Percentiles rank a stretch among this genome's conserved stretches.
Conservation (phyloP, 768 basidiomycete genomes). For the Rhodotorula toruloides region DNA sequence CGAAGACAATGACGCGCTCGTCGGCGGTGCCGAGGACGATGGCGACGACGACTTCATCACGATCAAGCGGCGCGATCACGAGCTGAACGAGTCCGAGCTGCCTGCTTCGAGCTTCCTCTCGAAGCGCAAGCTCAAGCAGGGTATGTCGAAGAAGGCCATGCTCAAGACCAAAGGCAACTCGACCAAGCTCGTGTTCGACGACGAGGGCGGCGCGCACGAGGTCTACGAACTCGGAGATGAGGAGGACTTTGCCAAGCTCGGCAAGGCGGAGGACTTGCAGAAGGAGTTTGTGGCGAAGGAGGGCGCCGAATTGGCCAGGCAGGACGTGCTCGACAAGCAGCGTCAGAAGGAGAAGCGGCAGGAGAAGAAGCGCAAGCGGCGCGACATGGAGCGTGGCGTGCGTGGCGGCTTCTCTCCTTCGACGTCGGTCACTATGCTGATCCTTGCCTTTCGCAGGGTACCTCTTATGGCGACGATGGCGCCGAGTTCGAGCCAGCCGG, state of each 20-base stretch:
- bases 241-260: slow-evolving; percentile 59
- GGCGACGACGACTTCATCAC: slow-evolving; percentile 82
- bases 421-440: not conserved
- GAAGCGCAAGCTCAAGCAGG: slow-evolving; percentile 75
- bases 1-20: slow-evolving; percentile 59
- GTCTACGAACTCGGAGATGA: slow-evolving; percentile 75
- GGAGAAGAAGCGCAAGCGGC: slow-evolving; percentile 88
- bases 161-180: slow-evolving; percentile 58
- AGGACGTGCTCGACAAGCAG: slow-evolving; percentile 70
- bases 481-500: slow-evolving; percentile 45
- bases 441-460: slow-evolving; percentile 2
- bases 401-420: slow-evolving; percentile 46
- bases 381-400: slow-evolving; percentile 59
- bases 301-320: slow-evolving; percentile 62
- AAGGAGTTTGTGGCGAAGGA: slow-evolving; percentile 67
- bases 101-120: slow-evolving; percentile 55
- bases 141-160: slow-evolving; percentile 66
- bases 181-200: slow-evolving; percentile 82
- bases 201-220: slow-evolving; percentile 68
- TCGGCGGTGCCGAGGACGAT: slow-evolving; percentile 31
- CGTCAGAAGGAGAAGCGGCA: slow-evolving; percentile 79
- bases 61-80: slow-evolving; percentile 84
- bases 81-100: slow-evolving; percentile 50
- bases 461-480: slow-evolving; percentile 41
- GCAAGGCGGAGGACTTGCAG: slow-evolving; percentile 63